Base-by-base conservation (phyloP, 148 eudicot species). In the Drosera capensis region DNA sequence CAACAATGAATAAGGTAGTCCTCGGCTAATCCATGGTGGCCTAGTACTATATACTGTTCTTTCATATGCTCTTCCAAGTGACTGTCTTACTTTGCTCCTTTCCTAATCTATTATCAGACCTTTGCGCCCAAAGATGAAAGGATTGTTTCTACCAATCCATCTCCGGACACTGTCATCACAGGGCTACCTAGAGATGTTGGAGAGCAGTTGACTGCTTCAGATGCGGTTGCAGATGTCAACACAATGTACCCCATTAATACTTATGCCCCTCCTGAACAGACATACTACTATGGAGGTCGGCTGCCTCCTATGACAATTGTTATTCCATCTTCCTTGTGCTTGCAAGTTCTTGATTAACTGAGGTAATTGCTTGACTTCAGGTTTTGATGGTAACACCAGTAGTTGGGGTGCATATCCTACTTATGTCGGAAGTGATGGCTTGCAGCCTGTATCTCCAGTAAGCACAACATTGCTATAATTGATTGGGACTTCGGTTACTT, bases 391-490 rank as follows among this genome's bases (percentile, higher is more conserved):
- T 60, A 66, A 67, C 48, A 56, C 65, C 23, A 70, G 63, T 48
- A 68, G 57, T 54, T 81, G 99, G 99, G 77, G 73, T 57, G 88
- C 80, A 46, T 83, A 81, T 44, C 63, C 87, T 20, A 88, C 70
- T 51, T 85, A 71, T 71, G 82, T 74, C 49, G 75, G 71, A 66
- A 79, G 77, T 38, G 83, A 76, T 39, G 79, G 79, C 55, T 54
- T 92, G 62, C 94, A 92, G 70, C 72, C 81, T 63, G 72, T 78
- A 50, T 79, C 95, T 51, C 99, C 99, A 38, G 99, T 92, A 60
- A 79, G 95, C 31, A 44, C 48, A 42, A 8, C 34, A 18, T 9
- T 29, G 13, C 25, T 26, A 14, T 41, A 25, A 20, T 39, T 37
- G 8, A 8, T 20, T 26, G 11, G 34, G 15, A 5, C 15, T 34